A percentile compares a stretch with the other conserved stretches of the same genome.
Evolutionary conservation across 2,329 filamentous ascomycete genomes (phyloP).

Genomic region (Drechslerella dactyloides): DNA sequence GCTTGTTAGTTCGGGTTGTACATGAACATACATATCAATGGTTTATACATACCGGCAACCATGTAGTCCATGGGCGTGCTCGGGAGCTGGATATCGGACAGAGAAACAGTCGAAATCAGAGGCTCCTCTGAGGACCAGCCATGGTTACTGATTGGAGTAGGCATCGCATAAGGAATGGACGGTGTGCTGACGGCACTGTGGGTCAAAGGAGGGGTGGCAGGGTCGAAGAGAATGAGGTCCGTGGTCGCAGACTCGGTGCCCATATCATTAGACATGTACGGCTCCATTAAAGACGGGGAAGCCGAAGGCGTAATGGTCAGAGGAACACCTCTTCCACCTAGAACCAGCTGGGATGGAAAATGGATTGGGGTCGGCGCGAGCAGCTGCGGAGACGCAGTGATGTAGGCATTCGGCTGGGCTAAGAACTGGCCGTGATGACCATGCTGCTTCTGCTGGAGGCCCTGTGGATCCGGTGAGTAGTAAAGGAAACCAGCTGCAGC

Average conservation of each 20-base stretch:
- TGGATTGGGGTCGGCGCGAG: slow-evolving; percentile 50
- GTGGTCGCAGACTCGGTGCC: slow-evolving; percentile 48
- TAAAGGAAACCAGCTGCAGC: slow-evolving; percentile 54
- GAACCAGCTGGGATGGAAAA: slow-evolving; percentile 50
- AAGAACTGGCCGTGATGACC: slow-evolving; percentile 54
- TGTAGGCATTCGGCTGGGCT: slow-evolving; percentile 54
- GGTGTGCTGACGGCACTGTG: slow-evolving; percentile 50
- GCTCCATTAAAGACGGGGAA: slow-evolving; percentile 49
- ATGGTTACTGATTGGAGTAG: slow-evolving; percentile 48
- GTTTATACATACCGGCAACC: slow-evolving; percentile 41
- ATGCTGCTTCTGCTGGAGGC: slow-evolving; percentile 54
- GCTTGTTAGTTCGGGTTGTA: slow-evolving; percentile 48
- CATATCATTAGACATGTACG: slow-evolving; percentile 44
- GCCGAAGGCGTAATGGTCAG: slow-evolving; percentile 50
- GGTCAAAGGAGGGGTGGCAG: slow-evolving; percentile 46
- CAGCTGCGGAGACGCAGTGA: slow-evolving; percentile 49
- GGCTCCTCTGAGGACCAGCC: slow-evolving; percentile 48
- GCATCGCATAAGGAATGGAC: slow-evolving; percentile 49
- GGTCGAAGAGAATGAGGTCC: slow-evolving; percentile 42
- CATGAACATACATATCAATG: no score
- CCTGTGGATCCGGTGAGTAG: slow-evolving; percentile 54
- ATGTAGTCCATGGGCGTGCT: slow-evolving; percentile 53
- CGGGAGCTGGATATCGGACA: slow-evolving; percentile 54
- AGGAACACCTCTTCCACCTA: slow-evolving; percentile 51
- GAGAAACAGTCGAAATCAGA: slow-evolving; percentile 52